A percentile compares a stretch with the other conserved stretches of the same genome.
Evolutionary conservation across 2,329 filamentous ascomycete genomes (phyloP).

Genomic region (Fusarium falciforme): DNA sequence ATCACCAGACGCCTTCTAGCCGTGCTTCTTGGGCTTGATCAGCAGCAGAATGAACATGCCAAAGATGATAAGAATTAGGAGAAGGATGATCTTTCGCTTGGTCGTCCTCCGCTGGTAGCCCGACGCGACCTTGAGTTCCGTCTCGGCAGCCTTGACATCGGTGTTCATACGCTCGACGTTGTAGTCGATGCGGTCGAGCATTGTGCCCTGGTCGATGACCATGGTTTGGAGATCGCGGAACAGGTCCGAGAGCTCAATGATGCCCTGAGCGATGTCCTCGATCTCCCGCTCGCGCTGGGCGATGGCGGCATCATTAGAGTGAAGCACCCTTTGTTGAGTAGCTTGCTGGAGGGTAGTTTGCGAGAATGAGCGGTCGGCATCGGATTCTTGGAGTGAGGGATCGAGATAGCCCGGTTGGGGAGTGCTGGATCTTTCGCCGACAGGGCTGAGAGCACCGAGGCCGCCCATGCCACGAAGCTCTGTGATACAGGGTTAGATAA

Average conservation of each 20-base stretch:
- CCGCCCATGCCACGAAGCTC: constrained; percentile 81
- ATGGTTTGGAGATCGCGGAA: constrained; percentile 97
- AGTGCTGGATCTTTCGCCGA: constrained; percentile 65
- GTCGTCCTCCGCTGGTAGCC: constrained; percentile 89
- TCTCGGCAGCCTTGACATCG: constrained; percentile 92
- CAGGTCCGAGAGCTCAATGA: constrained; percentile 95
- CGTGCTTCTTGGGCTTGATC: constrained; percentile 78
- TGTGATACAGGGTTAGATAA: constrained; percentile 49
- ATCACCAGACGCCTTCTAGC: constrained; percentile 32
- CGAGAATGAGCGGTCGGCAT: constrained; percentile 91
- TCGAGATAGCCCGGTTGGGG: constrained; percentile 74
- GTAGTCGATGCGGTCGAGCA: constrained; percentile 96
- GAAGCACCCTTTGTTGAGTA: constrained; percentile 72
- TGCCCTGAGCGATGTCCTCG: constrained; percentile 96
- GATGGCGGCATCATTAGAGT: constrained; percentile 85
- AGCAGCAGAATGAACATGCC: constrained; percentile 87
- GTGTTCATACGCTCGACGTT: constrained; percentile 96
- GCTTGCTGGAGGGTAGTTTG: constrained; percentile 89
- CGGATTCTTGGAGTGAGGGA: constrained; percentile 90
- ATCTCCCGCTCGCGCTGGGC: constrained; percentile 95
- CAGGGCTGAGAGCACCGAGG: constrained; percentile 59
- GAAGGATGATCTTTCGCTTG: constrained; percentile 91
- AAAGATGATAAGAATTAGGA: constrained; percentile 85
- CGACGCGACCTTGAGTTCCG: constrained; percentile 88
- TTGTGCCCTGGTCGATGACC: constrained; percentile 92